Evolutionary conservation across 192 early-diverging fungal species (phyloP), one percentile per base, ranked within the genome.

Genomic region (Backusella parvicylindrica): DNA sequence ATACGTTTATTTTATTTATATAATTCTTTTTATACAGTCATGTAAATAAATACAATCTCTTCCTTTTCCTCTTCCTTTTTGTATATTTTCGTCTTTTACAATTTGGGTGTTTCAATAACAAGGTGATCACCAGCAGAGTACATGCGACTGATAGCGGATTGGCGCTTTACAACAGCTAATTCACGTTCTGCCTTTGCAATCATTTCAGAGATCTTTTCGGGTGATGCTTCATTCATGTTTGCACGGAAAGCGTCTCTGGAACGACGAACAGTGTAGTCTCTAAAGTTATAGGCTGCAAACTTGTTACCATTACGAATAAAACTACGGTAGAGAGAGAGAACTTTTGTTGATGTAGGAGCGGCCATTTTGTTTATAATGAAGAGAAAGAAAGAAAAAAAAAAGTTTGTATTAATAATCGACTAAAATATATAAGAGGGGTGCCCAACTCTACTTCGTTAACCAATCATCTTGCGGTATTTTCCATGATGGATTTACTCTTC

Each of bases 251-350:
- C 88, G 84, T 97, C 95, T 67, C 86, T 84, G 23, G 92, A 85
- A 36, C 94, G 88, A 47, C 95, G 92, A 72, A 91, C 81, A 69
- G 94, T 92, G 81, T 96, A 97, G 77, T 92, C 86, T 66, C 92
- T 89, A 83, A 95, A 97, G 89, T 96, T 96, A 90, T 97, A 95
- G 76, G 88, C 86, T 33, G 89, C 81, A 73, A 95, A 97, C 16
- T 84, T 86, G 72, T 89, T 87, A 5, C 92, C 87, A 49, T 91
- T 85, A 60, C 92, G 90, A 21, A 95, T 86, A 73, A 95, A 87
- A 18, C 82, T 83, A 50, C 93, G 92, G 78, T 95, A 96, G 13
- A 96, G 91, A 31, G 82, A 78, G 6, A 97, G 81, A 31, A 93
- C 82, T 68, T 95, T 85, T 1, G 87, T 65, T 31, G 84, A 84